Evolutionary conservation across 768 basidiomycete genomes (phyloP), one percentile per base, ranked within the genome.

Genomic region (Leucocoprinus sp.): DNA sequence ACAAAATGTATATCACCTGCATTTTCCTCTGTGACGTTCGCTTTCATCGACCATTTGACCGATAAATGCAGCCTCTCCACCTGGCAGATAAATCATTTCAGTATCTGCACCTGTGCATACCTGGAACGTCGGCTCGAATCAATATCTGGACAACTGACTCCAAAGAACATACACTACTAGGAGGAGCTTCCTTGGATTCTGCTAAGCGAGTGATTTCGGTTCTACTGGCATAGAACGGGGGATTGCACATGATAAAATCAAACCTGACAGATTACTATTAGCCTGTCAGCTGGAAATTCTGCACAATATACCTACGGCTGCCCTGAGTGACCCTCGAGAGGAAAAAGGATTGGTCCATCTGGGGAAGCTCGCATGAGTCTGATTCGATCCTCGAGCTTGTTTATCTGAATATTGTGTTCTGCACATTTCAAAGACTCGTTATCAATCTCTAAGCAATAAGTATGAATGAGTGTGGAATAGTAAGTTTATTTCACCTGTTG

Each of bases 201-300:
- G 79, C 75, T 1, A 79, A 80, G 2, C 61, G 57, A 0, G 55
- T 52, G 6, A 92, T 72, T 48, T 98, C 95, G 23, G 80, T 76
- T 0, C 60, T 56, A 46, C 80, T 86, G n/a, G 68, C 59, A 57
- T 96, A 98, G 62, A 99, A 99, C 0, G 95, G 95, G 0, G 95
- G 95, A 60, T 98, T 99, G 64, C 93, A 97, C 80, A 98, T 90
- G 0, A 82, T 79, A 52, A 95, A 91, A 47, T 84, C 77, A 55
- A 81, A 78, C 3, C 76, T 80, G 42, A 8, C 8, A 6, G 8
- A n/a, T n/a, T n/a, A n/a, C n/a, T n/a, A n/a, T n/a, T n/a, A n/a
- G n/a, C n/a, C n/a, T n/a, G n/a, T n/a, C n/a, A n/a, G n/a, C n/a
- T n/a, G 29, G 11, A 24, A 3, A 17, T 24, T 6, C n/a, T n/a